A percentile compares a stretch with the other conserved stretches of the same genome.
phyloP scores from a whole-genome alignment of 2,329 filamentous ascomycete species.

The Alternaria sp. region DNA sequence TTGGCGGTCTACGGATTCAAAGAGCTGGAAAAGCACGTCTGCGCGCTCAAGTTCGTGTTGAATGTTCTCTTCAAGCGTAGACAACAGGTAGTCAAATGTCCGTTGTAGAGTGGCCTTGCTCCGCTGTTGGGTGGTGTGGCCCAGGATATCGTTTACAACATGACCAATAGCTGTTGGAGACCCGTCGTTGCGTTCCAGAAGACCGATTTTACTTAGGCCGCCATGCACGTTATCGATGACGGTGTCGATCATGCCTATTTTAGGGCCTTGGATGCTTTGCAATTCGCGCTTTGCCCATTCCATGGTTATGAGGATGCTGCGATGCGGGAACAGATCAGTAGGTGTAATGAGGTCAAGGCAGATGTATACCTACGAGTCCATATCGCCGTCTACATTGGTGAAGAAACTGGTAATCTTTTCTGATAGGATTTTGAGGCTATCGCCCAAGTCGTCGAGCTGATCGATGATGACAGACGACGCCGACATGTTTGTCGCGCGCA shows the following conservation, averaged over 20 bases:
- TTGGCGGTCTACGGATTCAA: conserved; percentile 88
- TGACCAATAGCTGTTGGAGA: conserved; percentile 74
- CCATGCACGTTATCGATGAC: conserved; percentile 86
- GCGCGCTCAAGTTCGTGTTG: conserved; percentile 84
- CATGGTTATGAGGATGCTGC: conserved; percentile 89
- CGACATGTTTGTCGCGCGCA: conserved; percentile 89
- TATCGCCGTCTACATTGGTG: conserved; percentile 89
- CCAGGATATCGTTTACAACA: conserved; percentile 77
- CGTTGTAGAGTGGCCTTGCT: conserved; percentile 82
- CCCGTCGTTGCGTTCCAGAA: conserved; percentile 50
- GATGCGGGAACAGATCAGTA: conserved; percentile 19
- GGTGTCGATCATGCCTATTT: conserved; percentile 69
- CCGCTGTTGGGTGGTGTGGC: conserved; percentile 80
- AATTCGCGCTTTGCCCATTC: conserved; percentile 93
- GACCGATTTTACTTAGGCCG: conserved; percentile 70
- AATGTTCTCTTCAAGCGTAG: conserved; percentile 88
- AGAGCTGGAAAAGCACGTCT: conserved; percentile 83
- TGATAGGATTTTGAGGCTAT: conserved; percentile 83
- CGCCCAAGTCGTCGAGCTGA: conserved; percentile 85
- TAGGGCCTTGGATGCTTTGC: conserved; percentile 54
- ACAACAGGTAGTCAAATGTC: conserved; percentile 87
- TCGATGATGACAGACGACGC: conserved; percentile 85
- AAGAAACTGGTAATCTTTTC: conserved; percentile 92
- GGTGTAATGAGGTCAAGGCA: conserved; percentile 1
- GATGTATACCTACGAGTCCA: conserved; percentile 72